phyloP scores from a whole-genome alignment of 192 early-diverging fungal species.

The Powellomyces hirtus region DNA sequence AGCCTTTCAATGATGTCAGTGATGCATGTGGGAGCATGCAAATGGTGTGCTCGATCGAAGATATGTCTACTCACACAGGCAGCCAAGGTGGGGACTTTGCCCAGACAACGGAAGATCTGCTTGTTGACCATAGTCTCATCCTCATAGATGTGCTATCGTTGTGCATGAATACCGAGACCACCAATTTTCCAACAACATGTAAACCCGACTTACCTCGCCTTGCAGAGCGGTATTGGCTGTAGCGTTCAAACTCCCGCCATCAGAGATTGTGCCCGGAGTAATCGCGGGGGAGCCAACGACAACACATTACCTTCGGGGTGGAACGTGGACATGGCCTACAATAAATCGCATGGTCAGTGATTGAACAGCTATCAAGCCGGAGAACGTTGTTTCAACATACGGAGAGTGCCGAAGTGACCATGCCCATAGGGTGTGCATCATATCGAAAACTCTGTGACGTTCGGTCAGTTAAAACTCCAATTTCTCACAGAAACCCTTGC shows the following conservation, averaged over 20 bases:
- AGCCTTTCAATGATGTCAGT: constrained; percentile 1
- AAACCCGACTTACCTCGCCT: constrained; percentile 43
- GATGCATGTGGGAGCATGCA: background rate
- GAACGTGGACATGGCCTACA: constrained; percentile 65
- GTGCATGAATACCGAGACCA: constrained; percentile 52
- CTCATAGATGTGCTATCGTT: constrained; percentile 47
- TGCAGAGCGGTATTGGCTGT: constrained; percentile 54
- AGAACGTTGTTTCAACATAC: background rate
- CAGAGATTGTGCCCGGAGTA: background rate
- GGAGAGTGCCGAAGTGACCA: constrained; percentile 20
- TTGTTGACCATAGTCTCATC: constrained; percentile 54
- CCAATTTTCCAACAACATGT: no score
- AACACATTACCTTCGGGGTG: constrained; percentile 63
- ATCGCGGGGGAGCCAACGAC: no score
- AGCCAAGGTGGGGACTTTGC: constrained; percentile 67
- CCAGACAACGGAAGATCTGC: constrained; percentile 66
- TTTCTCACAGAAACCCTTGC: no score
- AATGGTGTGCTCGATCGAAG: background rate
- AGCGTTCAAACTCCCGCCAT: background rate
- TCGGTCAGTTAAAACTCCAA: constrained; percentile 42
- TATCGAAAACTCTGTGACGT: constrained; percentile 52
- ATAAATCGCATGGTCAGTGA: no score
- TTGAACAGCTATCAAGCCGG: no score
- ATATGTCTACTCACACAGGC: constrained; percentile 54
- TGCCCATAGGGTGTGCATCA: constrained; percentile 60